phyloP scores from a whole-genome alignment of 1,139 yeast species.

The Geotrichum fermentans region DNA sequence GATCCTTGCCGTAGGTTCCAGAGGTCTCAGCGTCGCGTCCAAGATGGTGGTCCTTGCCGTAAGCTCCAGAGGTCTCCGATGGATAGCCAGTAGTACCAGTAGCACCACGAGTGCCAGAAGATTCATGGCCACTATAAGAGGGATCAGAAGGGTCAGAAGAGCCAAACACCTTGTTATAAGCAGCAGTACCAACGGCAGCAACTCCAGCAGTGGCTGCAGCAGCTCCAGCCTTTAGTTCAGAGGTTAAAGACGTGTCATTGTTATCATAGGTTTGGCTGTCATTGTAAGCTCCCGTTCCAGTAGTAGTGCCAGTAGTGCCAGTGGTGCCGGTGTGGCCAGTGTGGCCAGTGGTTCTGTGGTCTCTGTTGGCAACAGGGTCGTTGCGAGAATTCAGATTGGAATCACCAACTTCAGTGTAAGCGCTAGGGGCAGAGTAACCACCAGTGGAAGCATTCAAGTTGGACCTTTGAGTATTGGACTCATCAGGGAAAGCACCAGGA shows the following conservation, averaged over 20 bases:
- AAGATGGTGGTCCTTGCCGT: constrained; percentile 5
- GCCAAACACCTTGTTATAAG: constrained; percentile 9
- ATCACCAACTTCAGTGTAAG: constrained; percentile 2
- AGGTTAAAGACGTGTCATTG: not conserved
- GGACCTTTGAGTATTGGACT: not conserved
- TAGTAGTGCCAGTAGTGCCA: constrained; percentile 12
- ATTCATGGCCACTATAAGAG: not conserved
- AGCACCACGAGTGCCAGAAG: constrained; percentile 1
- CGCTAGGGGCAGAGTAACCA: not conserved
- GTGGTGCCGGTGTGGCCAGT: constrained; percentile 13
- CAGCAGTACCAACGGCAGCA: constrained; percentile 14
- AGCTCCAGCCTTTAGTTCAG: constrained; percentile 7
- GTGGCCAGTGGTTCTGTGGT: not conserved
- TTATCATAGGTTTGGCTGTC: not conserved
- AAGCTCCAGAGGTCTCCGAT: not conserved
- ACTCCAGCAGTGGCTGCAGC: constrained; percentile 15
- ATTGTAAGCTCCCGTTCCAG: not conserved
- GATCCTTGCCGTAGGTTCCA: not conserved
- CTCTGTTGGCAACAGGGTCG: not conserved
- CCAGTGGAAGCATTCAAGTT: not conserved
- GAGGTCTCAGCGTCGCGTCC: constrained; percentile 10
- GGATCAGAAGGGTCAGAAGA: not conserved
- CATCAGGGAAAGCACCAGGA: constrained; percentile 15
- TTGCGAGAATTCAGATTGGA: not conserved
- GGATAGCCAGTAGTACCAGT: not conserved